Base-by-base conservation (phyloP, 2,329 filamentous ascomycete species). In the Xylariaceae sp. region DNA sequence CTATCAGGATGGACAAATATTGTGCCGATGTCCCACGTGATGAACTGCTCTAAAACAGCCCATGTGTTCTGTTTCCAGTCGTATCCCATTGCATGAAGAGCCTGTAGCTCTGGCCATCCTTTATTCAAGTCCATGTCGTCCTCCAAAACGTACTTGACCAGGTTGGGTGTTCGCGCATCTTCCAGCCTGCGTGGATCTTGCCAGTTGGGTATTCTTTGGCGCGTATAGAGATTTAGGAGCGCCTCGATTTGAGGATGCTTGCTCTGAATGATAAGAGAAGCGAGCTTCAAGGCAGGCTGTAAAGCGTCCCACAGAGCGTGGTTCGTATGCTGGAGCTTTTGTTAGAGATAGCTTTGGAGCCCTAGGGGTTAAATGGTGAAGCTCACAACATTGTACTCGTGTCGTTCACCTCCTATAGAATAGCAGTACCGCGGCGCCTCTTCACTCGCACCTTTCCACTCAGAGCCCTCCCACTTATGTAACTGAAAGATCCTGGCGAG, bases 281-380 rank as follows among this genome's bases (percentile, higher is more conserved):
- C 49, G 4, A 62, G 41, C n/a, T 44, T 42, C 22, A 60, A 33
- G 2, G 56, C 51, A 3, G 59, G 57, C 34, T 55, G 53, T n/a
- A 62, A 3, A 2, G 55, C 56, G 0, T 40, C 9, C 57, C 59
- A 62, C 8, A 62, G 3, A 1, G 18, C 13, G 19, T 55, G 45
- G 34, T 62, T 61, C 3, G 31, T 48, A 9, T 0, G 4, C 55
- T 57, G 28, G 6, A 32, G 8, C 35, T 19, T 19, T 9, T n/a
- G 15, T 28, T 9, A 18, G 18, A 9, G 22, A 42, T 24, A 41
- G 28, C 19, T 9, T 13, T 26, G 4, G 13, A 17, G 9, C 24
- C 19, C 28, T 22, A 26, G n/a, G 34, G 18, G 19, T 28, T 16
- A 19, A 17, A 7, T 13, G 35, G 7, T 19, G 19, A 17, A 9